phyloP scores from a whole-genome alignment of 2,329 filamentous ascomycete species.

The Fusarium sp. region DNA sequence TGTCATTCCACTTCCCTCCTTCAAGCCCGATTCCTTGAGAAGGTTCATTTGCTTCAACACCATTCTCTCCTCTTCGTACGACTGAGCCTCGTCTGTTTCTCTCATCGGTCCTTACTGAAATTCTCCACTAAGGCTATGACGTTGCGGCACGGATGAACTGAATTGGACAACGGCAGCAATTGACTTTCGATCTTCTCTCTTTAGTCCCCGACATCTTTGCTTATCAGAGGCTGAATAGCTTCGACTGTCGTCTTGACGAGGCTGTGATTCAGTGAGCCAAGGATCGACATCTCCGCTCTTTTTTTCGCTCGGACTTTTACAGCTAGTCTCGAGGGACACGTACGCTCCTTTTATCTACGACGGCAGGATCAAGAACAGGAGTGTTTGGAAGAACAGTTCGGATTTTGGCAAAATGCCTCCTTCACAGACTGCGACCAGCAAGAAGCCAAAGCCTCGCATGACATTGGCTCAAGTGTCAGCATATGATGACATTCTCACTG shows the following conservation, averaged over 20 bases:
- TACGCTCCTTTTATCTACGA: slow-evolving; percentile 37
- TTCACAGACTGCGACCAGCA: slow-evolving; percentile 52
- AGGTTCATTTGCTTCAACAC: neutral
- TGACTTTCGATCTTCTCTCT: slow-evolving; percentile 26
- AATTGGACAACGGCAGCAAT: slow-evolving; percentile 14
- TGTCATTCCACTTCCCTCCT: slow-evolving; percentile 48
- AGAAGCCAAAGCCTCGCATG: slow-evolving; percentile 79
- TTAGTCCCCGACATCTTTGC: slow-evolving; percentile 1
- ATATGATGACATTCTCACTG: slow-evolving; percentile 96
- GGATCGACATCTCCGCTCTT: slow-evolving; percentile 26
- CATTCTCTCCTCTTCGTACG: slow-evolving; percentile 12
- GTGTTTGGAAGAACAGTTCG: neutral
- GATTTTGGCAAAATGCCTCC: slow-evolving; percentile 51
- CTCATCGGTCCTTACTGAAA: slow-evolving; percentile 27
- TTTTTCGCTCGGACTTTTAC: slow-evolving; percentile 28
- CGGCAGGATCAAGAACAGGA: neutral
- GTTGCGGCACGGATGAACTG: slow-evolving; percentile 43
- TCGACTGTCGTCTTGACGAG: neutral
- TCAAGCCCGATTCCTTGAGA: slow-evolving; percentile 37
- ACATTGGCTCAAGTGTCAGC: slow-evolving; percentile 88
- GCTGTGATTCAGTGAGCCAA: slow-evolving; percentile 2
- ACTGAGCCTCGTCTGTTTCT: slow-evolving; percentile 32
- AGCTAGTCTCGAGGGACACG: slow-evolving; percentile 32
- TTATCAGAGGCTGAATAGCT: neutral
- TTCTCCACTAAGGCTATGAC: slow-evolving; percentile 42